Base-by-base conservation (phyloP, 2,329 filamentous ascomycete species). In the Microcyclospora tardicrescens region DNA sequence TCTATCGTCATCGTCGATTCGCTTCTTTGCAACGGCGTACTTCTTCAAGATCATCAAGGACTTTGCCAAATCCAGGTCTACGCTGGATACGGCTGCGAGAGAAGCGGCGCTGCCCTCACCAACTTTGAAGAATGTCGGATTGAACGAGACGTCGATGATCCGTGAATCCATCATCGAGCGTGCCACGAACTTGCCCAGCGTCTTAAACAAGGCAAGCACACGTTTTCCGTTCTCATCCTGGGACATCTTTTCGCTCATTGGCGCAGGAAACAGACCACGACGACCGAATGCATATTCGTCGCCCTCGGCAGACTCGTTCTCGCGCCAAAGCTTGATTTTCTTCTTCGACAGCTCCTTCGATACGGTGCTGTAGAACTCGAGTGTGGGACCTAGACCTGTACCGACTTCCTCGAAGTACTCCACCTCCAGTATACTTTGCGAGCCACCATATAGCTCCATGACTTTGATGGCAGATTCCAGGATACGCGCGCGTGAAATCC, bases 391-490 rank as follows among this genome's bases (percentile, higher is more conserved):
- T 34, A 98, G 71, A 34, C 91, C 91, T 16, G 93, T 98, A 40
- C 91, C 91, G 15, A 98, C 91, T 63, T 98, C 91, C 54, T 96
- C 91, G 50, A 98, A 98, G 56, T 98, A 98, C 55, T 98, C 93
- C 2, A 98, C 89, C 56, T 98, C 91, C 1, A 98, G 66, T 19
- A 96, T 84, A 58, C 89, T 96, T 42, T 93, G 84, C 1, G 89
- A 93, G n/a, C 84, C 84, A 1, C 91, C 91, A 53, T 98, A 98
- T 2, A 96, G 73, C 52, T 98, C 89, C 89, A 98, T 96, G 24
- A 98, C 91, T 62, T 98, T 98, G 59, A 96, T 71, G 0, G 91
- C 91, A 11, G 91, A 96, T 58, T 98, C 91, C 6, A 98, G 70
- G 34, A 98, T 95, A 53, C 93, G 86, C n/a, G 77, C 77, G 33